Evolutionary conservation across 768 basidiomycete species (phyloP).

Genomic region (Lepiota venenata): DNA sequence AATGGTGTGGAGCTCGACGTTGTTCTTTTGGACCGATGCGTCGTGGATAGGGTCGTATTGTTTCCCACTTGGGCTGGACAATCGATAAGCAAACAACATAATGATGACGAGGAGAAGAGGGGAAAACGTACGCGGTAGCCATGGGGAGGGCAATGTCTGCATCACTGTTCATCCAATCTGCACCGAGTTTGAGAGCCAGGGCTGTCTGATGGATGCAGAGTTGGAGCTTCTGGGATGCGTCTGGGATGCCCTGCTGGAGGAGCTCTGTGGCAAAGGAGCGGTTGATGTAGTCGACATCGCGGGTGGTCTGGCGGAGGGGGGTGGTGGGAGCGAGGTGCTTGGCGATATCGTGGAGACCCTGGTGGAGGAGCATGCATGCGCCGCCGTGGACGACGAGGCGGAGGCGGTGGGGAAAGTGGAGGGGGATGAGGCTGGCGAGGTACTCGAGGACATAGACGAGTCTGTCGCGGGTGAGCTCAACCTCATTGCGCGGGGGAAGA

Average conservation of each 20-base stretch:
- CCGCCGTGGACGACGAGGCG: constrained; percentile 70
- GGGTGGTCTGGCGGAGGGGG: constrained; percentile 47
- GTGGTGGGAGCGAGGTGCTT: constrained; percentile 25
- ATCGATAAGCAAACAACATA: constrained; percentile 4
- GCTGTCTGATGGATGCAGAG: constrained; percentile 58
- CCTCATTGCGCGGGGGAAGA: constrained; percentile 30
- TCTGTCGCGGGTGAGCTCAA: constrained; percentile 35
- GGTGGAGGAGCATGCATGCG: constrained; percentile 70
- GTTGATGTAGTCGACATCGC: constrained; percentile 67
- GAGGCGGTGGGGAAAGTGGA: constrained; percentile 47
- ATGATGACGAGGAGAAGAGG: background rate
- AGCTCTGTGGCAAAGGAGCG: constrained; percentile 60
- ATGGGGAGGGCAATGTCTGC: constrained; percentile 70
- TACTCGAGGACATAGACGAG: constrained; percentile 44
- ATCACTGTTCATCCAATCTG: constrained; percentile 78
- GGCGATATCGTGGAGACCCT: constrained; percentile 30
- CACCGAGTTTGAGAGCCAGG: constrained; percentile 41
- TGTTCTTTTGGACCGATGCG: constrained; percentile 48
- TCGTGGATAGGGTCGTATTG: constrained; percentile 60
- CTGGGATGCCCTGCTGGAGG: constrained; percentile 38
- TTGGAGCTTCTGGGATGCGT: constrained; percentile 54
- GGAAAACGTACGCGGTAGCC: constrained; percentile 51
- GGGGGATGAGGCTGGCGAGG: constrained; percentile 46
- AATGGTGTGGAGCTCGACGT: constrained; percentile 52
- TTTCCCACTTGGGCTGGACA: constrained; percentile 22